Evolutionary conservation across 768 basidiomycete genomes (phyloP).

Genomic region (Tricholoma hemisulphureum): DNA sequence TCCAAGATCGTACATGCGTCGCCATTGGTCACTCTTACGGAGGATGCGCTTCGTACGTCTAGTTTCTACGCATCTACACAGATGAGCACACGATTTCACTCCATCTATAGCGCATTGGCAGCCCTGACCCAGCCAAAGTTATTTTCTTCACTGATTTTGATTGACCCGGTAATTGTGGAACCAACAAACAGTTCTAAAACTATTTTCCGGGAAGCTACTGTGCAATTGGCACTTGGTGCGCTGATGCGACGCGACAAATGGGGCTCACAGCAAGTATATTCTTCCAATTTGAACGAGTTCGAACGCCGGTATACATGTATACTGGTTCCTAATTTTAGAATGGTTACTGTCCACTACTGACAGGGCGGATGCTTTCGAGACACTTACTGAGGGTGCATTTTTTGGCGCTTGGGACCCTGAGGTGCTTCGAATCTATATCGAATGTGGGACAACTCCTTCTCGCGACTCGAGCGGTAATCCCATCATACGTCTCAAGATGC

Average conservation of each 20-base stretch:
- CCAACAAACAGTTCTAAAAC: slow-evolving; percentile 1
- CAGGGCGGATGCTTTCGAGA: slow-evolving; percentile 60
- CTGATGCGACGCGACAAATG: slow-evolving; percentile 61
- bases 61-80: background rate
- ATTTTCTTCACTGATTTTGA: slow-evolving; percentile 68
- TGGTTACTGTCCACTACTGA: background rate
- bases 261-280: slow-evolving; percentile 49
- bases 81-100: background rate
- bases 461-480: slow-evolving; percentile 30
- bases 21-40: slow-evolving; percentile 85
- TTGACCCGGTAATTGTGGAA: slow-evolving; percentile 73
- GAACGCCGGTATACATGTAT: background rate
- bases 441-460: slow-evolving; percentile 49
- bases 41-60: slow-evolving; percentile 70
- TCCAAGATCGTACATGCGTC: slow-evolving; percentile 53
- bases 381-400: slow-evolving; percentile 58
- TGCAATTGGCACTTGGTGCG: slow-evolving; percentile 41
- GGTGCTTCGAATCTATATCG: slow-evolving; percentile 58
- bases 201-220: background rate
- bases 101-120: slow-evolving; percentile 51
- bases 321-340: background rate
- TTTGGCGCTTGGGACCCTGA: slow-evolving; percentile 70
- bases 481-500: slow-evolving; percentile 61
- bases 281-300: no score
- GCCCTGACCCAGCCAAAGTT: slow-evolving; percentile 62